Base-by-base conservation (phyloP, 306 rosid genomes). In the Prunus kanzakura region DNA sequence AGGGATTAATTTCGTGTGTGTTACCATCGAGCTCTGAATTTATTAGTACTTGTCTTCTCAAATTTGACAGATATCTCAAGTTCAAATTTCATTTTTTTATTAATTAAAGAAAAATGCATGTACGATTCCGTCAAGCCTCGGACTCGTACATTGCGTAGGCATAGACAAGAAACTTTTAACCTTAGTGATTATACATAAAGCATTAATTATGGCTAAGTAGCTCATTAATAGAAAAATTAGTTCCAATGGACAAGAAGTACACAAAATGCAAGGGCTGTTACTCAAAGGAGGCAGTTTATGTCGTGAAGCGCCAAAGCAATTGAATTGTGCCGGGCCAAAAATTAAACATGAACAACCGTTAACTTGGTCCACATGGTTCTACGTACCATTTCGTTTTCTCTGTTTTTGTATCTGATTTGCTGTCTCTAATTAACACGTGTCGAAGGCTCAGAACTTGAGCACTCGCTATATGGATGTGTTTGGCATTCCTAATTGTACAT, bases 301-400 rank as follows among this genome's bases (percentile, higher is more conserved):
- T 63, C 32, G 50, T 47, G 43, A 30, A 19, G 12, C 49, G 49
- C 66, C 71, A 62, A 74, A 62, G 35, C 20, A 6, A 49, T 49
- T 50, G 64, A 15, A 72, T 50, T 47, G 16, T 16, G 54, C 46
- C 13, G 43, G 23, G 49, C 60, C 52, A 32, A 61, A 55, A 56
- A 47, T 47, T 47, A 47, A 43, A 65, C 9, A 66, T n/a, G 52
- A 66, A 41, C 70, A 19, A 66, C 51, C 70, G 22, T 67, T 67
- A 10, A 13, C 14, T 23, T 38, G 32, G 71, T 67, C 55, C 52
- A 43, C 19, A 10, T 43, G 22, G 20, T 6, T n/a, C 43, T 38
- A 38, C 43, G 30, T 41, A 38, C 71, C 71, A 66, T 41, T 65
- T 0, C n/a, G 43, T 11, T 41, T 67, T 9, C 27, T 45, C 23